Evolutionary conservation across 2,329 filamentous ascomycete genomes (phyloP), one percentile per base, ranked within the genome.

Genomic region (Sporothrix brunneoviolacea): DNA sequence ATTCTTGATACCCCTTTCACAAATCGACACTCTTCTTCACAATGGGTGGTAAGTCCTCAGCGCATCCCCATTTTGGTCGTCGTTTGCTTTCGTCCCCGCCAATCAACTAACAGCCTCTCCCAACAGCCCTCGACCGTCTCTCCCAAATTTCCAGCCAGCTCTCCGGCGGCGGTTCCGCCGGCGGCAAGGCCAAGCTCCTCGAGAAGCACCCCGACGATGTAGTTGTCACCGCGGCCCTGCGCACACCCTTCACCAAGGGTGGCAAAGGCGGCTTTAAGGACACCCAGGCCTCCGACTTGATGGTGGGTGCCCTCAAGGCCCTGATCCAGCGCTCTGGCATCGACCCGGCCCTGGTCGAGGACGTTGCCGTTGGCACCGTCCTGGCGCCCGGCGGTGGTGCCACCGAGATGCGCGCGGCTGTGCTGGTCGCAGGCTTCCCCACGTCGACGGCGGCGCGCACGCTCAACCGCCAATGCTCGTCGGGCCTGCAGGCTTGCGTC

Each of bases 261-360:
- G 90, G 91, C 62, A 91, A 90, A 71, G 93, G 93, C 59, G 86
- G 83, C 44, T 93, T 98, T 78, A 97, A 97, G 75, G 93, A 97
- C 71, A 97, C 93, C 8, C 77, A 82, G 50, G 88, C 87, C 7
- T 80, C 89, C 36, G 91, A 97, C 68, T 76, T 97, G 55, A 83
- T 97, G 62, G 82, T 83, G 45, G 89, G 88, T 60, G 84, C 89
- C 41, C 84, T 97, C 70, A 85, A 83, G 70, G 83, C 83, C 53
- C 74, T 97, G 57, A 77, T 97, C 64, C 76, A 86, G 51, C 87
- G 89, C 61, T 96, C 91, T 59, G 83, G 83, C 58, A 94, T 97
- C 70, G 87, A 96, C 70, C 91, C 93, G 19, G 74, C 73, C 33
- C 77, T 93, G 32, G 89, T 98, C 43, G 88, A 97, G 69, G 93